Conservation (phyloP, 176 grass and related monocot genomes). For the Lolium multiflorum region DNA sequence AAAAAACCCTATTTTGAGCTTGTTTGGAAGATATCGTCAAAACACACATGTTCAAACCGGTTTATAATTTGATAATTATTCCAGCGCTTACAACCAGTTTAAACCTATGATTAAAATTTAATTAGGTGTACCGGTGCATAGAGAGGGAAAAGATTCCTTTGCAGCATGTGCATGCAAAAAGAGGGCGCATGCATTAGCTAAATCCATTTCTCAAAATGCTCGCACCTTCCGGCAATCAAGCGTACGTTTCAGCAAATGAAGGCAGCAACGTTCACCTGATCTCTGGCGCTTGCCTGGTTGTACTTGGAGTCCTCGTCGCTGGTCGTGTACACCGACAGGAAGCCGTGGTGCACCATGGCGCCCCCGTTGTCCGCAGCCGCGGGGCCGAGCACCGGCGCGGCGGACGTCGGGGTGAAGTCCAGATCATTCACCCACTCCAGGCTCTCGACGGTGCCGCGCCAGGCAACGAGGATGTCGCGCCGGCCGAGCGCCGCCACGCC, state of each 20-base stretch:
- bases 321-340: slow-evolving; percentile 82
- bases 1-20: too few relatives aligned
- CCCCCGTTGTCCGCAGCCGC: background rate
- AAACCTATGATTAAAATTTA: too few relatives aligned
- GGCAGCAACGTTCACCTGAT: slow-evolving; percentile 57
- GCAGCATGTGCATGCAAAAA: too few relatives aligned
- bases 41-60: too few relatives aligned
- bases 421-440: slow-evolving; percentile 82
- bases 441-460: slow-evolving; percentile 70
- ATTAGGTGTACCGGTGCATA: too few relatives aligned
- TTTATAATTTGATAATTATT: too few relatives aligned
- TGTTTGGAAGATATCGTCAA: too few relatives aligned
- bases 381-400: slow-evolving; percentile 49
- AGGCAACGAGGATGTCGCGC: slow-evolving; percentile 83
- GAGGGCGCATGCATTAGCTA: too few relatives aligned
- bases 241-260: background rate
- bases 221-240: background rate
- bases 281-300: slow-evolving; percentile 66
- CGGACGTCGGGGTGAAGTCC: slow-evolving; percentile 63
- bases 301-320: slow-evolving; percentile 52
- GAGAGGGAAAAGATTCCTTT: too few relatives aligned
- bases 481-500: slow-evolving; percentile 68
- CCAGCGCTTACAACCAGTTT: too few relatives aligned
- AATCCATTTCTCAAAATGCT: too few relatives aligned
- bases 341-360: slow-evolving; percentile 66